Conservation (phyloP, 2,329 filamentous ascomycete genomes). For the Aspergillus sp. region DNA sequence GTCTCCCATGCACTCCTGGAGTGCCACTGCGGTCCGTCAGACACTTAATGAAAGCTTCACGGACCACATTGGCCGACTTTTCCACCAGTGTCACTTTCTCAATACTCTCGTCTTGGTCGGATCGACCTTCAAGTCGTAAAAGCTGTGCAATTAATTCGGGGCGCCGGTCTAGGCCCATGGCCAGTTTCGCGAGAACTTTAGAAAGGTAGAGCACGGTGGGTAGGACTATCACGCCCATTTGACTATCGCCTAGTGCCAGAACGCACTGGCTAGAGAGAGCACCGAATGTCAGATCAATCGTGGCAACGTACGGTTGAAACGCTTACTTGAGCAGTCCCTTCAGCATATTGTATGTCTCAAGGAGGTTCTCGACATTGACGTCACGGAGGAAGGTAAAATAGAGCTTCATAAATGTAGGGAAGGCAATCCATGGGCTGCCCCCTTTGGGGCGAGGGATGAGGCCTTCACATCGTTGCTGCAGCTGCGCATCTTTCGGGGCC, state of each 20-base stretch:
- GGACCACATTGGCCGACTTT: conserved; percentile 77
- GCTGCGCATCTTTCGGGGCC: conserved; percentile 49
- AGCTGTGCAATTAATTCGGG: conserved; percentile 67
- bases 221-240: conserved; percentile 71
- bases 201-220: conserved; percentile 77
- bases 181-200: conserved; percentile 69
- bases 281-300: not conserved
- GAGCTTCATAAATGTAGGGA: conserved; percentile 69
- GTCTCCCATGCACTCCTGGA: conserved; percentile 51
- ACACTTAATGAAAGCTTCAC: conserved; percentile 85
- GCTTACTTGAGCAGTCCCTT: conserved; percentile 66
- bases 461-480: conserved; percentile 50
- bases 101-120: conserved; percentile 52
- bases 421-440: conserved; percentile 64
- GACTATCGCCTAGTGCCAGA: conserved; percentile 69
- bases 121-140: conserved; percentile 30
- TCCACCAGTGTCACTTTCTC: conserved; percentile 74
- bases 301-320: not conserved
- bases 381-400: conserved; percentile 77
- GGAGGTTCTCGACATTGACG: conserved; percentile 64
- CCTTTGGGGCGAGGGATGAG: conserved; percentile 57
- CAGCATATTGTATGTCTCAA: conserved; percentile 66
- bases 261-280: conserved; percentile 59
- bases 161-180: conserved; percentile 72
- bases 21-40: conserved; percentile 68